phyloP scores from a whole-genome alignment of 164 flowering plant species.

The Vitis riparia region DNA sequence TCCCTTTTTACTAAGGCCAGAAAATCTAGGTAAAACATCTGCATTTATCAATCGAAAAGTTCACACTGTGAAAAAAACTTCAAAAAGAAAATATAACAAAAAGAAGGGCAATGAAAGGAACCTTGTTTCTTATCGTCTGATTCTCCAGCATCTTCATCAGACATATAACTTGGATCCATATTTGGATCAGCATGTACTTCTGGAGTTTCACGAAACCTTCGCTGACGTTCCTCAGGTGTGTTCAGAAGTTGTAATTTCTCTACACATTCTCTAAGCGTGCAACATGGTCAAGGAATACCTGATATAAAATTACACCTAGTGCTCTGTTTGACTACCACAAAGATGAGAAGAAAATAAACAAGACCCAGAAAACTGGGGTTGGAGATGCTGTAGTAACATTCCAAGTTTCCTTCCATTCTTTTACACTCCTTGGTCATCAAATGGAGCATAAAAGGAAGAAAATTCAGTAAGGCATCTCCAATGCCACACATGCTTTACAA shows the following conservation, averaged over 20 bases:
- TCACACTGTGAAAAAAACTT: no score
- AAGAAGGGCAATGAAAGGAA: constrained; percentile 4
- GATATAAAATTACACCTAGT: neutral
- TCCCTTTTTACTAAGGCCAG: constrained; percentile 22
- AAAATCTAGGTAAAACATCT: constrained; percentile 29
- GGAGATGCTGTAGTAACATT: no score
- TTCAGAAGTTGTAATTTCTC: constrained; percentile 55
- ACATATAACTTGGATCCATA: constrained; percentile 48
- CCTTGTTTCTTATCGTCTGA: constrained; percentile 33
- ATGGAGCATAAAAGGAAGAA: no score
- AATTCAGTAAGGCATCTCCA: no score
- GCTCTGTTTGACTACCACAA: neutral
- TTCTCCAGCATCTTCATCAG: constrained; percentile 41
- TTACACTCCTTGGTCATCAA: no score
- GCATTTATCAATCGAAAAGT: constrained; percentile 11
- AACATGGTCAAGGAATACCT: constrained; percentile 45
- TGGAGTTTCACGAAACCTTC: constrained; percentile 44
- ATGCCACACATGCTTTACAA: no score
- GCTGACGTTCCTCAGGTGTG: constrained; percentile 55
- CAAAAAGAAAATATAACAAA: neutral
- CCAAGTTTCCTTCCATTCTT: no score
- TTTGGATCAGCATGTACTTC: constrained; percentile 56
- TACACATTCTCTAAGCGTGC: constrained; percentile 58
- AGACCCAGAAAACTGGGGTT: neutral
- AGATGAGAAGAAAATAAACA: neutral